Conservation (phyloP, 1,284 basidiomycete species). For the Austroboletus rostrupii region DNA sequence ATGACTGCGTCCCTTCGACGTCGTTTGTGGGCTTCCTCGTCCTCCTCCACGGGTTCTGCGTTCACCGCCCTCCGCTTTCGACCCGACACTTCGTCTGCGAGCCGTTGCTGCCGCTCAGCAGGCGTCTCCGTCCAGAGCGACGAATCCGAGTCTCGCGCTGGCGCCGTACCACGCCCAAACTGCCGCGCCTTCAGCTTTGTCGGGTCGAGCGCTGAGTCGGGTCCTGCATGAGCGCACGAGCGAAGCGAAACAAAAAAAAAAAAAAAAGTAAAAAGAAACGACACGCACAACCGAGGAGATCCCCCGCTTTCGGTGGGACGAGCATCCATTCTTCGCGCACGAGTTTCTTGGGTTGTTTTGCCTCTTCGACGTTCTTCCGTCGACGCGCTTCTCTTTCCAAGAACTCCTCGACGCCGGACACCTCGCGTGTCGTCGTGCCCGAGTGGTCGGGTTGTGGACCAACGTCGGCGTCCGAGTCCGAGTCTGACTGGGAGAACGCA, state of each 20-base stretch:
- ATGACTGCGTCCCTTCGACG: constrained; percentile 66
- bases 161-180: constrained; percentile 64
- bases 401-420: constrained; percentile 67
- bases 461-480: constrained; percentile 69
- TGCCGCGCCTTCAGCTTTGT: constrained; percentile 69
- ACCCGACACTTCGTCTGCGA: constrained; percentile 84
- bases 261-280: neutral
- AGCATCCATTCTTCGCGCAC: constrained; percentile 95
- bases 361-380: constrained; percentile 66
- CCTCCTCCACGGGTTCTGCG: constrained; percentile 36
- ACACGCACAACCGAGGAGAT: constrained; percentile 68
- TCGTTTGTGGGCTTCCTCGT: constrained; percentile 46
- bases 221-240: neutral
- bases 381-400: constrained; percentile 77
- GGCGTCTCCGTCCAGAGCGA: constrained; percentile 94
- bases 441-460: constrained; percentile 62
- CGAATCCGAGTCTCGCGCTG: constrained; percentile 44
- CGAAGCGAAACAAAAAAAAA: too few relatives aligned
- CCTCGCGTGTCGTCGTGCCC: constrained; percentile 32
- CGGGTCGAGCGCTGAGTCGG: constrained; percentile 56
- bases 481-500: constrained; percentile 55
- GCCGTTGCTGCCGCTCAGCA: constrained; percentile 75
- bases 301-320: constrained; percentile 77
- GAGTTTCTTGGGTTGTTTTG: constrained; percentile 65
- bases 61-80: constrained; percentile 71